These are phyloP conservation scores for Tulasnella sp. DNA, from an alignment of 768 basidiomycete genomes.

Conservation along the genomic window DNA sequence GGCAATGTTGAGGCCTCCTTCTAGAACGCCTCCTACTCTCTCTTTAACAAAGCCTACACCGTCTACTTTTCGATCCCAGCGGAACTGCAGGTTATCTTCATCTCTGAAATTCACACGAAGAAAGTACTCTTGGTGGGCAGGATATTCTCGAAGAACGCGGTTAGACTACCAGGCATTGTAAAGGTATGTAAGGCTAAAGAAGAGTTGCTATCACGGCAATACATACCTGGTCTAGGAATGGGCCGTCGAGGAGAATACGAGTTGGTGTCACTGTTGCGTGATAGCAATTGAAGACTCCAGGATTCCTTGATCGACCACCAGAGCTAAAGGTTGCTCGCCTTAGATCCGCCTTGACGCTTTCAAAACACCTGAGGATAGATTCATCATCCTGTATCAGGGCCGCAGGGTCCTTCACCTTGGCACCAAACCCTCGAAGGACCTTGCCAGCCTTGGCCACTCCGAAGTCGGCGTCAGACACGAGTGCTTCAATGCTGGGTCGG, in stretches of 20 bases:
- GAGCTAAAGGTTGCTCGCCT: background rate
- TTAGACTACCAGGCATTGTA: slow-evolving; percentile 43
- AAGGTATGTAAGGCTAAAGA: too few species aligned
- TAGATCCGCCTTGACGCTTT: slow-evolving; percentile 1
- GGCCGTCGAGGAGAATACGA: slow-evolving; percentile 68
- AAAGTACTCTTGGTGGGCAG: slow-evolving; percentile 60
- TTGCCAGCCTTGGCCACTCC: background rate
- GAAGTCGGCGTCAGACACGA: background rate
- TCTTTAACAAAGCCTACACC: slow-evolving; percentile 51
- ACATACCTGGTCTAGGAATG: slow-evolving; percentile 40
- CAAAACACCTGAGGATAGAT: background rate
- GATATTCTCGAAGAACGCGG: slow-evolving; percentile 67
- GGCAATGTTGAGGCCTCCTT: slow-evolving; percentile 60
- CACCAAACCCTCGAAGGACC: slow-evolving; percentile 20
- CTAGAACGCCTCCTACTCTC: slow-evolving; percentile 56
- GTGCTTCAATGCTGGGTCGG: background rate
- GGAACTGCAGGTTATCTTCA: slow-evolving; percentile 70
- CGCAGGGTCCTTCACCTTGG: background rate
- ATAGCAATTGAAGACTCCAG: slow-evolving; percentile 57
- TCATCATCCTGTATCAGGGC: background rate
- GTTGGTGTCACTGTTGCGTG: slow-evolving; percentile 77
- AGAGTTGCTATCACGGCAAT: too few species aligned
- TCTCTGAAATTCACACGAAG: slow-evolving; percentile 81
- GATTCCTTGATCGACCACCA: background rate
- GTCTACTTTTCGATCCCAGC: slow-evolving; percentile 66